phyloP scores from a whole-genome alignment of 2,329 filamentous ascomycete species.

The Didymosphaeria variabile region DNA sequence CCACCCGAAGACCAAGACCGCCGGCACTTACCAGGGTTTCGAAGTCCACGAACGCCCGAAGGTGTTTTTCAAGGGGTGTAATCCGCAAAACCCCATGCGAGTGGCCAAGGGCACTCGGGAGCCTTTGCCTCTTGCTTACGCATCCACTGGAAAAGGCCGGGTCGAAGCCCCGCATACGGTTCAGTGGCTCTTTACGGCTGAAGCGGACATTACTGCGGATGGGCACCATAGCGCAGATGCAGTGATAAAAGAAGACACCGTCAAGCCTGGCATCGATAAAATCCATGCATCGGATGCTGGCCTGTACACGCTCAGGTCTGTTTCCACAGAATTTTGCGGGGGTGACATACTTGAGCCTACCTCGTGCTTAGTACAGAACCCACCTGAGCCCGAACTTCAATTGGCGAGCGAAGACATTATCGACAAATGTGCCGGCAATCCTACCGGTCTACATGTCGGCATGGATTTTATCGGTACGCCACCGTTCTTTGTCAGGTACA shows the following conservation, averaged over 20 bases:
- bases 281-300: conserved; percentile 79
- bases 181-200: conserved; percentile 82
- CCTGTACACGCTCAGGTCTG: conserved; percentile 82
- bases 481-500: conserved; percentile 85
- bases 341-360: conserved; percentile 93
- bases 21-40: conserved; percentile 78
- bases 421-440: conserved; percentile 94
- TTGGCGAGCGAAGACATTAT: conserved; percentile 82
- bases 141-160: conserved; percentile 66
- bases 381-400: conserved; percentile 81
- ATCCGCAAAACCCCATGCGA: conserved; percentile 80
- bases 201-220: conserved; percentile 72
- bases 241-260: conserved; percentile 65
- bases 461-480: conserved; percentile 91
- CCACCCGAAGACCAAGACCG: conserved; percentile 64
- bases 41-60: conserved; percentile 86
- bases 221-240: conserved; percentile 71
- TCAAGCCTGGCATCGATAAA: conserved; percentile 69
- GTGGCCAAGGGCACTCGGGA: conserved; percentile 77
- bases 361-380: conserved; percentile 91
- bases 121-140: conserved; percentile 76
- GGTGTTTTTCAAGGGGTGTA: conserved; percentile 76
- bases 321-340: conserved; percentile 81
- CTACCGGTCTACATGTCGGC: conserved; percentile 87
- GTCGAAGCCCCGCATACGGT: conserved; percentile 74